Conservation (phyloP, 371 early-diverging fungal genomes). For the Thermomucor indicae-seudaticae region DNA sequence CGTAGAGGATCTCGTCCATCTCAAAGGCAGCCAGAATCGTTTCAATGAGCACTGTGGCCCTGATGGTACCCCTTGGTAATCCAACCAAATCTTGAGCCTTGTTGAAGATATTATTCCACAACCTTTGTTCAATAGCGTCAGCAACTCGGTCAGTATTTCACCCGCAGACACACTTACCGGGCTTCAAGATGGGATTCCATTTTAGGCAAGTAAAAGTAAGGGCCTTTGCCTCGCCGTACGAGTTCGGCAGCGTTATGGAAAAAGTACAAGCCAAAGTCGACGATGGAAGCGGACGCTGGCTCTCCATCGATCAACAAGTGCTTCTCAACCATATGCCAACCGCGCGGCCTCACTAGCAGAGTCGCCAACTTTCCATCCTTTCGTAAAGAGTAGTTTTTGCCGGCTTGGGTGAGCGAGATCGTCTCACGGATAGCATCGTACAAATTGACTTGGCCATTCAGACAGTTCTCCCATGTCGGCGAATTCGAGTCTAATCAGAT, state of each 20-base stretch:
- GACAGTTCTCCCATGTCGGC: constrained; percentile 90
- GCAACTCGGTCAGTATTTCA: too few relatives aligned
- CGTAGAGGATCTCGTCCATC: constrained; percentile 98
- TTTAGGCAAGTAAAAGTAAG: constrained; percentile 97
- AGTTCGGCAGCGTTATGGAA: constrained; percentile 90
- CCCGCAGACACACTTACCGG: constrained; percentile 19
- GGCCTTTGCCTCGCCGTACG: constrained; percentile 83
- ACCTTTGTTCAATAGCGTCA: constrained; percentile 26
- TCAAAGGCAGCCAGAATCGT: constrained; percentile 95
- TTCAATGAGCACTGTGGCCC: constrained; percentile 95
- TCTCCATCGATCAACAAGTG: constrained; percentile 89
- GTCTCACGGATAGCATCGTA: constrained; percentile 86
- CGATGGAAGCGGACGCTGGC: constrained; percentile 87
- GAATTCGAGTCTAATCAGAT: constrained; percentile 76
- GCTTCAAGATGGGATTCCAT: constrained; percentile 97
- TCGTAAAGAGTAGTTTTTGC: constrained; percentile 89
- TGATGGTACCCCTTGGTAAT: constrained; percentile 92
- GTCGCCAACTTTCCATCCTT: constrained; percentile 82
- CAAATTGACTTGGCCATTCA: constrained; percentile 90
- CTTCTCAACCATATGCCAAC: constrained; percentile 97
- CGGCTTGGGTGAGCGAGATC: constrained; percentile 81
- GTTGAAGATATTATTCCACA: constrained; percentile 97
- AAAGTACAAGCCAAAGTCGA: constrained; percentile 95
- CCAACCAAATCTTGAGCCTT: constrained; percentile 85
- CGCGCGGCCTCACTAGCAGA: constrained; percentile 92